phyloP scores from a whole-genome alignment of 768 basidiomycete species.

The Mycena venus region DNA sequence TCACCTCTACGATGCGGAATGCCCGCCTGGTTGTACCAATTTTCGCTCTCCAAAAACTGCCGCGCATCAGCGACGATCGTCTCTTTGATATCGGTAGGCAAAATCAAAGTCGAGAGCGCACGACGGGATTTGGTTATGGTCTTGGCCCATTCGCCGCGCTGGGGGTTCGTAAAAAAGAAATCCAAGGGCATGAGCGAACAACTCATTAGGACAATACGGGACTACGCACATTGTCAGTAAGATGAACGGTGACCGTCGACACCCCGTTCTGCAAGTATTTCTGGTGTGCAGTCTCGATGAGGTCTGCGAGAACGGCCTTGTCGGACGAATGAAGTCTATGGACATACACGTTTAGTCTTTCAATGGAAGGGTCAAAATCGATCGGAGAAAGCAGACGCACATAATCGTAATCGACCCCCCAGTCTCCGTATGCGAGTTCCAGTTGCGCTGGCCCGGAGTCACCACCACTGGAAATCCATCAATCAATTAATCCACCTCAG shows the following conservation, averaged over 20 bases:
- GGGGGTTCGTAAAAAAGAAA: no score
- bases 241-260: constrained; percentile 19
- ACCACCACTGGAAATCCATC: constrained; percentile 17
- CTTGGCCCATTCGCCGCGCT: constrained; percentile 30
- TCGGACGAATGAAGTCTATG: constrained; percentile 23
- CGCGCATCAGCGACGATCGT: constrained; percentile 28
- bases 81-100: constrained; percentile 27
- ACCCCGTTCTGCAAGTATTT: constrained; percentile 4
- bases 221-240: constrained; percentile 22
- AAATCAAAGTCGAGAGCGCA: constrained; percentile 26
- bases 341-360: no score
- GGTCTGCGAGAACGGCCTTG: constrained; percentile 8
- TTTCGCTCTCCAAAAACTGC: constrained; percentile 32
- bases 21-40: constrained; percentile 31
- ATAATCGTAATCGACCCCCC: constrained; percentile 23
- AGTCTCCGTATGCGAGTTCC: background rate
- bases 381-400: constrained; percentile 11
- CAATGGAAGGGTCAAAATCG: background rate
- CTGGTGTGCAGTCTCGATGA: constrained; percentile 8
- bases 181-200: no score
- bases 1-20: constrained; percentile 35
- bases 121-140: constrained; percentile 27
- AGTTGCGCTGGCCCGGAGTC: constrained; percentile 12
- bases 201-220: no score
- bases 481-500: background rate